A percentile compares a stretch with the other conserved stretches of the same genome.
Evolutionary conservation across 2,329 filamentous ascomycete species (phyloP).

Genomic region (Nannizzia gypsea): DNA sequence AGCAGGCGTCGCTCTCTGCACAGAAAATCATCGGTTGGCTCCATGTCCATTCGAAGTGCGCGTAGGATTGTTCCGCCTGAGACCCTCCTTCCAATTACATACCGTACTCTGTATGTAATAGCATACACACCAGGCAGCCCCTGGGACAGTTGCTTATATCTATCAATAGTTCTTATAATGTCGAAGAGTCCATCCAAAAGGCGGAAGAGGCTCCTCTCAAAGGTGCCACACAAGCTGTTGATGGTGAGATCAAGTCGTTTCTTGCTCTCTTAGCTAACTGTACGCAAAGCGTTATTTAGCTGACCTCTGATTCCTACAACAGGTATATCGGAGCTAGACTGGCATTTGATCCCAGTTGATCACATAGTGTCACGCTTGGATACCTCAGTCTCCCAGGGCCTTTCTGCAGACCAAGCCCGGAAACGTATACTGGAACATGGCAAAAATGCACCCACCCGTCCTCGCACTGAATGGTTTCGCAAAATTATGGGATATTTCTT

Average conservation of each 20-base stretch:
- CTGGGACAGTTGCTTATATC: not conserved
- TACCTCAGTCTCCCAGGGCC: slow-evolving; percentile 45
- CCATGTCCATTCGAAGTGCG: slow-evolving; percentile 11
- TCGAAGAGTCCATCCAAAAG: slow-evolving; percentile 11
- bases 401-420: slow-evolving; percentile 48
- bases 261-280: not conserved
- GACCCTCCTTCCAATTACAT: slow-evolving; percentile 13
- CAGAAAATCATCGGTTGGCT: slow-evolving; percentile 9
- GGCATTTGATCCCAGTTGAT: slow-evolving; percentile 50
- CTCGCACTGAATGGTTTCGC: slow-evolving; percentile 48
- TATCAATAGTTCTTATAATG: slow-evolving; percentile 11
- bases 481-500: slow-evolving; percentile 60
- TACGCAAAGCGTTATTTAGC: not conserved
- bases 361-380: slow-evolving; percentile 50
- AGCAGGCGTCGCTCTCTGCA: slow-evolving; percentile 8
- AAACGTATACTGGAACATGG: slow-evolving; percentile 50
- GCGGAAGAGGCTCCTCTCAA: not conserved
- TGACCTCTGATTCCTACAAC: slow-evolving; percentile 1
- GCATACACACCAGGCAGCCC: not conserved
- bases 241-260: not conserved
- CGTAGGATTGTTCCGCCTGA: slow-evolving; percentile 12
- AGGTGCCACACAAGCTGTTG: not conserved
- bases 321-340: slow-evolving; percentile 53
- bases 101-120: slow-evolving; percentile 11
- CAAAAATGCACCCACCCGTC: slow-evolving; percentile 54